Evolutionary conservation across 2,329 filamentous ascomycete genomes (phyloP).

Genomic region (Penicillium occitanis): DNA sequence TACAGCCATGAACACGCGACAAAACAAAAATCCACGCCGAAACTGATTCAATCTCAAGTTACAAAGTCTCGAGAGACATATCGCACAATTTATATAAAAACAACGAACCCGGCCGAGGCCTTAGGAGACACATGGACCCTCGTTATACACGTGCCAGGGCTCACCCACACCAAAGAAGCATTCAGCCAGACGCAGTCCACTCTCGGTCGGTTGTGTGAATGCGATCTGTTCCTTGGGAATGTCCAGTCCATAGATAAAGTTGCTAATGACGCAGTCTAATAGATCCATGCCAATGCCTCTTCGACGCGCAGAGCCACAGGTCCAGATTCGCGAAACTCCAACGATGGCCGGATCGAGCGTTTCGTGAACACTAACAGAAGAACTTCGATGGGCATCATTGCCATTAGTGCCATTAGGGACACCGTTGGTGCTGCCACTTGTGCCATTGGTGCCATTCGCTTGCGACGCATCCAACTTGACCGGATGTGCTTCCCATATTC

Average conservation of each 20-base stretch:
- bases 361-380: slow-evolving; percentile 48
- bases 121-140: slow-evolving; percentile 32
- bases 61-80: background rate
- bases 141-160: slow-evolving; percentile 62
- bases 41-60: background rate
- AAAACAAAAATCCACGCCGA: slow-evolving; percentile 11
- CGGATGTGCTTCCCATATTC: slow-evolving; percentile 57
- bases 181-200: slow-evolving; percentile 57
- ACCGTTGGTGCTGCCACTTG: slow-evolving; percentile 17
- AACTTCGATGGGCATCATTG: slow-evolving; percentile 30
- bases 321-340: slow-evolving; percentile 67
- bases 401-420: slow-evolving; percentile 5
- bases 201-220: slow-evolving; percentile 66
- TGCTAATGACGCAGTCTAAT: slow-evolving; percentile 55
- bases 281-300: slow-evolving; percentile 59
- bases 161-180: slow-evolving; percentile 57
- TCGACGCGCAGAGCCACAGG: slow-evolving; percentile 55
- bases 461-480: slow-evolving; percentile 42
- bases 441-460: slow-evolving; percentile 22
- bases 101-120: background rate
- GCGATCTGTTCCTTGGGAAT: slow-evolving; percentile 58
- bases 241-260: slow-evolving; percentile 57
- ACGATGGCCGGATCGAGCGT: slow-evolving; percentile 52
- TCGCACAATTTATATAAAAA: slow-evolving; percentile 6
- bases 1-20: slow-evolving; percentile 7